Evolutionary conservation across 73 alveolate genomes (phyloP).

Genomic region (Loxodes magnus): DNA sequence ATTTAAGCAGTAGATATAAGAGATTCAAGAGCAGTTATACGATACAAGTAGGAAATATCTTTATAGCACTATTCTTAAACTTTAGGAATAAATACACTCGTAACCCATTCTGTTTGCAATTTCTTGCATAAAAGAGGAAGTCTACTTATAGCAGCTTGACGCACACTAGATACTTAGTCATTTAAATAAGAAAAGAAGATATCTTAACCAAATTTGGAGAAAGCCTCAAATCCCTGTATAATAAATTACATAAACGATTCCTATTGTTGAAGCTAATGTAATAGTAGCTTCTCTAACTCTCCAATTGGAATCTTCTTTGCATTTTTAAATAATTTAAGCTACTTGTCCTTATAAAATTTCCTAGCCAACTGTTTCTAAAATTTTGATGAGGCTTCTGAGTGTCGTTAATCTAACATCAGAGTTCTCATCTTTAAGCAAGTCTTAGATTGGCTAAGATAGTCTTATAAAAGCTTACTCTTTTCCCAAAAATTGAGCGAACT

Average conservation of each 20-base stretch:
- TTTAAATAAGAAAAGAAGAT: not conserved
- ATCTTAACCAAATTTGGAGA: not conserved
- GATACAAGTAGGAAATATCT: not conserved
- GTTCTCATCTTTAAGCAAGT: too few relatives aligned
- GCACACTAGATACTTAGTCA: not conserved
- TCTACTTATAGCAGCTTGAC: not conserved
- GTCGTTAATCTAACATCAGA: too few relatives aligned
- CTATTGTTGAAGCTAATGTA: too few relatives aligned
- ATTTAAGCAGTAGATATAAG: not conserved
- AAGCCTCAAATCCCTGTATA: not conserved
- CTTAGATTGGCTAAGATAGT: not conserved
- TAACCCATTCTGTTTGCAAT: not conserved
- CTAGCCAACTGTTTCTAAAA: not conserved
- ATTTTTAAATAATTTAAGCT: not conserved
- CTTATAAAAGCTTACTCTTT: not conserved
- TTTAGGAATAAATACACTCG: not conserved
- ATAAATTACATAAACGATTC: not conserved
- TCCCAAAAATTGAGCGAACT: not conserved
- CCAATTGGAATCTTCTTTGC: not conserved
- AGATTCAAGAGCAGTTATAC: not conserved
- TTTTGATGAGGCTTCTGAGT: not conserved
- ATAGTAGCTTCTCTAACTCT: slow-evolving; percentile 1
- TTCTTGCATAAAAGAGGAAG: not conserved
- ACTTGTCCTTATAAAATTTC: not conserved
- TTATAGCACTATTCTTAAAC: not conserved